Conservation (phyloP, 169 alveolate species). For the Perkinsus chesapeaki region DNA sequence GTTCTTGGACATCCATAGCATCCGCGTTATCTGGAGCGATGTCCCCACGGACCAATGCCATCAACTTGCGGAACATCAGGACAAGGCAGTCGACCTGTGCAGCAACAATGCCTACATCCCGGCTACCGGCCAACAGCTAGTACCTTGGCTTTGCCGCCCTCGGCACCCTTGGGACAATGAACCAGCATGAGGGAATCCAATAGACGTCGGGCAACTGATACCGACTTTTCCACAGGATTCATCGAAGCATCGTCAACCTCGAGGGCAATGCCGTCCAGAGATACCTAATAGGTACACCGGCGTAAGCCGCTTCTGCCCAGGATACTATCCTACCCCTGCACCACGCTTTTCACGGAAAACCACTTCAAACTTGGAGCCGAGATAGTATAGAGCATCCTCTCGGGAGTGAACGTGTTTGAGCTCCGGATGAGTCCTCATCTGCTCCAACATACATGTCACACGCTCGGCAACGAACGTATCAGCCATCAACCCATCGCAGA, state of each 20-base stretch:
- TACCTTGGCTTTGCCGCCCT: neutral
- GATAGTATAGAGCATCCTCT: constrained; percentile 56
- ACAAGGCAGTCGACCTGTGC: neutral
- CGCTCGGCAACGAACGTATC: constrained; percentile 64
- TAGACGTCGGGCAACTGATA: neutral
- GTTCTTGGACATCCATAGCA: constrained; percentile 59
- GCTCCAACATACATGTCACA: constrained; percentile 68
- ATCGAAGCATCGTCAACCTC: neutral
- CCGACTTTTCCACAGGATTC: neutral
- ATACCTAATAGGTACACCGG: neutral
- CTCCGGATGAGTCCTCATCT: constrained; percentile 46
- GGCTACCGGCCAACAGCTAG: neutral
- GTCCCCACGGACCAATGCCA: neutral
- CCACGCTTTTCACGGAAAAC: constrained; percentile 1
- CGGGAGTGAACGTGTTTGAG: constrained; percentile 34
- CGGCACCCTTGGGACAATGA: neutral
- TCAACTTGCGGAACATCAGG: constrained; percentile 16
- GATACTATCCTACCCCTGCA: neutral
- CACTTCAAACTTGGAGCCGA: constrained; percentile 53
- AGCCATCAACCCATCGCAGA: constrained; percentile 56
- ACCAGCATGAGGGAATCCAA: constrained; percentile 2
- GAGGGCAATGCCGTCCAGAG: neutral
- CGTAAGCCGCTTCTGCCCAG: neutral
- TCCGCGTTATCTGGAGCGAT: constrained; percentile 40
- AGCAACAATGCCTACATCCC: neutral